These are phyloP conservation scores for Aureobasidium sp. DNA, from an alignment of 2,329 filamentous ascomycete genomes.

Conservation along the genomic window DNA sequence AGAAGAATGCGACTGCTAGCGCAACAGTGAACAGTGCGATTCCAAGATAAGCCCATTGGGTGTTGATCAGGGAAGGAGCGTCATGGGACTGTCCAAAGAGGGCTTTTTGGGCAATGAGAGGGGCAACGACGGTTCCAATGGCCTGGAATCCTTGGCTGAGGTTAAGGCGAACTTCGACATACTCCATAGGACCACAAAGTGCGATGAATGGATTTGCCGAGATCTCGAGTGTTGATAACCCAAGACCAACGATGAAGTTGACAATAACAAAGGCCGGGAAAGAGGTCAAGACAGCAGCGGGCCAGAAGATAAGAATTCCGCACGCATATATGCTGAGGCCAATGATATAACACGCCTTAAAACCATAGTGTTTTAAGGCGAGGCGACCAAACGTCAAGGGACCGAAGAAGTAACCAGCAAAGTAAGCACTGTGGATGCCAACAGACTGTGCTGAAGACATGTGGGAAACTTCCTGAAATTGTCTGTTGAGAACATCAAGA, in stretches of 20 bases:
- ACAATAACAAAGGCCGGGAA: slow-evolving; percentile 55
- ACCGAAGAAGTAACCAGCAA: slow-evolving; percentile 62
- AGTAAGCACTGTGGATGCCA: slow-evolving; percentile 64
- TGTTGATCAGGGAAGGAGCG: slow-evolving; percentile 49
- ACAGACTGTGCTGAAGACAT: slow-evolving; percentile 58
- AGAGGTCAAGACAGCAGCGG: slow-evolving; percentile 55
- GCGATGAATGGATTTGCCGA: slow-evolving; percentile 56
- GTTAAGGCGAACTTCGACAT: slow-evolving; percentile 53
- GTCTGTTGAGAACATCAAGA: slow-evolving; percentile 70
- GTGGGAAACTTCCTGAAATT: slow-evolving; percentile 55
- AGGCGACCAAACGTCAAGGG: slow-evolving; percentile 59
- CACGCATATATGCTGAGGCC: slow-evolving; percentile 57
- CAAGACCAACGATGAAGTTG: slow-evolving; percentile 56
- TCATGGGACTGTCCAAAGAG: slow-evolving; percentile 44
- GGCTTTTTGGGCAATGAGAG: slow-evolving; percentile 52
- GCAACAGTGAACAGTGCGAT: slow-evolving; percentile 54
- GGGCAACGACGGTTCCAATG: slow-evolving; percentile 52
- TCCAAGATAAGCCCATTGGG: slow-evolving; percentile 59
- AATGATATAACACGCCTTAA: slow-evolving; percentile 55
- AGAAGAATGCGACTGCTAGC: slow-evolving; percentile 54
- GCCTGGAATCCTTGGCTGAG: slow-evolving; percentile 56
- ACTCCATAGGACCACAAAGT: slow-evolving; percentile 54
- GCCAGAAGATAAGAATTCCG: slow-evolving; percentile 57
- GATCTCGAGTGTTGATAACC: slow-evolving; percentile 53
- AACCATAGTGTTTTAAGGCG: slow-evolving; percentile 52